Base-by-base conservation (phyloP, 2,329 filamentous ascomycete species). In the Aspergillus carbonarius region DNA sequence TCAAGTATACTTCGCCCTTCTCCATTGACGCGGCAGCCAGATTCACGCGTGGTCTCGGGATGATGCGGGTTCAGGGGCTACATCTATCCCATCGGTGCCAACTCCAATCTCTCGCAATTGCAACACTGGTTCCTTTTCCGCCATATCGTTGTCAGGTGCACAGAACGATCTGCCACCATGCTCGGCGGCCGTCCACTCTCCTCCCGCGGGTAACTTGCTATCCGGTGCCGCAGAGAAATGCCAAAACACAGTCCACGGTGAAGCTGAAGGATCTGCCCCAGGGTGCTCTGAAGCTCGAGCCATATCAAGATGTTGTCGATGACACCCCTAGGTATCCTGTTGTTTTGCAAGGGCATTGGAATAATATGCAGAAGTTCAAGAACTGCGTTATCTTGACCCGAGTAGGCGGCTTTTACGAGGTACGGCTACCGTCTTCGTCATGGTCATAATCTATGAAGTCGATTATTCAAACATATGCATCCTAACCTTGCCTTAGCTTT, bases 371-470 rank as follows among this genome's bases (percentile, higher is more conserved):
- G 66, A 92, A 89, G 69, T 97, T 96, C 77, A 85, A 88, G 68
- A 92, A 96, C 68, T 98, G 93, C 76, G 90, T 99, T 39, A 76
- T 99, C 7, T 79, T 99, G 60, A 99, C 95, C 4, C 86, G 93
- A 57, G 92, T 99, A 27, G 95, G 95, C 57, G 89, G 93, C 60
- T 99, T 99, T 77, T 99, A 98, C 76, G 95, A 99, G 77, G 82
- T 82, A 75, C 46, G 69, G 27, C 40, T 40, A 39, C 39, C 13
- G n/a, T 4, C 23, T 35, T 20, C 18, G 20, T 37, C 2, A 8
- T 18, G 8, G 25, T 25, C 15, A 3, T 23, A 15, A 23, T 46
- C 3, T 6, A 40, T 13, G 13, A 15, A 27, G 6, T 39, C 12
- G 13, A 18, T 1, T 9, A 30, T n/a, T n/a, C 10, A 12, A 13